A percentile compares a stretch with the other conserved stretches of the same genome.
phyloP scores from a whole-genome alignment of 345 rosid species.

The Eucalyptus pumila region DNA sequence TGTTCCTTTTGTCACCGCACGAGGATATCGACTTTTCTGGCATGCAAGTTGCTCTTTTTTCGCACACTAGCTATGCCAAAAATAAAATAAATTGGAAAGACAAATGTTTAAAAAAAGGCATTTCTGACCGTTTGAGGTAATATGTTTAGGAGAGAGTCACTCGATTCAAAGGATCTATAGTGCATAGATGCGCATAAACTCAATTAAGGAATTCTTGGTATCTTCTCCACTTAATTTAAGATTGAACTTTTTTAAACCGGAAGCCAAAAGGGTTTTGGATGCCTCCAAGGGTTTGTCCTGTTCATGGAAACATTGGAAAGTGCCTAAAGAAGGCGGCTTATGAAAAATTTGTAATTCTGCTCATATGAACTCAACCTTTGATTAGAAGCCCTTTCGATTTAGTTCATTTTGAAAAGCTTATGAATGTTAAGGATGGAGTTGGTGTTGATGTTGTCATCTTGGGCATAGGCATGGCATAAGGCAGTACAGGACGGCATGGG shows the following conservation, averaged over 20 bases:
- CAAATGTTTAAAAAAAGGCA: not conserved
- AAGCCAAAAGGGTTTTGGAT: not conserved
- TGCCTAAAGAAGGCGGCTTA: not conserved
- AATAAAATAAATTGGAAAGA: not conserved
- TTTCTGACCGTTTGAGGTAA: not conserved
- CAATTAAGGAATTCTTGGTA: not conserved
- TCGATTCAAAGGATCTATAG: not conserved
- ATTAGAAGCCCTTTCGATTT: not conserved
- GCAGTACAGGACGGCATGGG: constrained; percentile 54
- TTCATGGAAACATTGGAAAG: not conserved
- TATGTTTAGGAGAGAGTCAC: not conserved
- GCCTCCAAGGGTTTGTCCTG: not conserved
- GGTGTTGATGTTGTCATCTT: not conserved
- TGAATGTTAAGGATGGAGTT: not conserved
- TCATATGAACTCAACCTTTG: not conserved
- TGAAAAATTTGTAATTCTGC: not conserved
- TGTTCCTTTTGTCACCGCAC: not conserved
- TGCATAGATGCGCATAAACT: not conserved
- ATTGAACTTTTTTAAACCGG: not conserved
- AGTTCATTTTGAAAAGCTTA: not conserved
- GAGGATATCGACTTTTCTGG: not conserved
- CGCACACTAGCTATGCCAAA: not conserved
- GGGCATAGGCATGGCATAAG: constrained; percentile 51
- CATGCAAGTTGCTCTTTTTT: not conserved
- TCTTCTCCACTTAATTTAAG: not conserved